Percentiles rank a stretch among this genome's conserved stretches.
These are phyloP conservation scores for Ophiosphaerella herpotricha DNA, from an alignment of 2,329 filamentous ascomycete genomes.

Conservation along the genomic window DNA sequence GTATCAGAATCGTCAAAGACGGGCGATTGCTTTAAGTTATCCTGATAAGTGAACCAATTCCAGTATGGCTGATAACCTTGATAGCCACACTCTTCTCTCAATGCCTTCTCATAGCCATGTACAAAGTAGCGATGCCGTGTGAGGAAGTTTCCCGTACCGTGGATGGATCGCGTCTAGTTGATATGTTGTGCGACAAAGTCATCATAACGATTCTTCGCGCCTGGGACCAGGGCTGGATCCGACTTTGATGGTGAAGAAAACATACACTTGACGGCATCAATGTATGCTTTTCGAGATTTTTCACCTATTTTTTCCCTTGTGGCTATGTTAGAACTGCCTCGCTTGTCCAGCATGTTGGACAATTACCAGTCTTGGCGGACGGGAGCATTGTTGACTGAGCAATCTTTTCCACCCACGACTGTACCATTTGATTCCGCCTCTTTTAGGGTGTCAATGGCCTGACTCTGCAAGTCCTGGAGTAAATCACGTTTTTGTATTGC, in stretches of 20 bases:
- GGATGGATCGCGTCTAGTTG: slow-evolving; percentile 21
- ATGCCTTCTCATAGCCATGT: slow-evolving; percentile 43
- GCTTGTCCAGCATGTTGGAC: background rate
- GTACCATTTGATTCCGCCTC: background rate
- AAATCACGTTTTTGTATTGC: background rate
- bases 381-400: slow-evolving; percentile 11
- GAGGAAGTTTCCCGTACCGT: slow-evolving; percentile 25
- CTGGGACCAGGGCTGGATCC: slow-evolving; percentile 15
- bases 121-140: slow-evolving; percentile 46
- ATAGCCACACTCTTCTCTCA: slow-evolving; percentile 48
- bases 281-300: slow-evolving; percentile 21
- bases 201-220: slow-evolving; percentile 29
- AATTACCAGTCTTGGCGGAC: slow-evolving; percentile 20
- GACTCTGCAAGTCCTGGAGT: background rate
- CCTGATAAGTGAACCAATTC: background rate
- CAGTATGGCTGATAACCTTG: slow-evolving; percentile 33
- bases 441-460: background rate
- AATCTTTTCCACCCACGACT: background rate
- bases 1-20: slow-evolving; percentile 25
- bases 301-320: slow-evolving; percentile 5
- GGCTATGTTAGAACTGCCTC: background rate
- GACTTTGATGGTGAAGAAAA: slow-evolving; percentile 16
- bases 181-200: slow-evolving; percentile 34
- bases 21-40: background rate
- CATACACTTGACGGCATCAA: slow-evolving; percentile 25